Evolutionary conservation across 371 early-diverging fungal species (phyloP).

Genomic region (Mortierella sp.): DNA sequence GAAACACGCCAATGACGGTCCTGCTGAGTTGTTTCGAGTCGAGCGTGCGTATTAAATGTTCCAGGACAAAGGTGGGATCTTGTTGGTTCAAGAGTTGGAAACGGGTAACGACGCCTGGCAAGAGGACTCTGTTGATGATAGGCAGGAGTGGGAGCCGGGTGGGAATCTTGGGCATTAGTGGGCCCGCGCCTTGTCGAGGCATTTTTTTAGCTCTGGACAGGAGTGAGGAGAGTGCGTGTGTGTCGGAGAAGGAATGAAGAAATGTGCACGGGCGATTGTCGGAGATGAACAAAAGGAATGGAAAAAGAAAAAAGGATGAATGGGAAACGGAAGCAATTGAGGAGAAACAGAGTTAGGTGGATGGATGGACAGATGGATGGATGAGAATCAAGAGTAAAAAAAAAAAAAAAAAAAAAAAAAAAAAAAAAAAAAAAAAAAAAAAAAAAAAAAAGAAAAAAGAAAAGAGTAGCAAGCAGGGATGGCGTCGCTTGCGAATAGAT

Average conservation of each 20-base stretch:
- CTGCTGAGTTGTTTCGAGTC: constrained; percentile 39
- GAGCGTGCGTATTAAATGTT: constrained; percentile 43
- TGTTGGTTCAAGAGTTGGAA: constrained; percentile 30
- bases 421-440: no score
- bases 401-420: no score
- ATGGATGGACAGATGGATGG: no score
- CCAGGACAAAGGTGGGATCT: constrained; percentile 38
- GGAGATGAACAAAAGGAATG: background rate
- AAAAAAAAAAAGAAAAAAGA: no score
- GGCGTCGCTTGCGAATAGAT: no score
- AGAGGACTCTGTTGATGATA: constrained; percentile 36
- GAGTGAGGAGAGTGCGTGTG: constrained; percentile 1
- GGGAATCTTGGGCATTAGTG: constrained; percentile 13
- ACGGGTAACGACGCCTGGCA: constrained; percentile 47
- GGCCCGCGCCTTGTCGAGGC: no score
- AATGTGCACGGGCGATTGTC: constrained; percentile 6
- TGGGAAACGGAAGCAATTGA: no score
- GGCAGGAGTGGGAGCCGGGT: constrained; percentile 34
- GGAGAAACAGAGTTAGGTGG: no score
- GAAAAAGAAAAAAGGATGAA: constrained; percentile 1
- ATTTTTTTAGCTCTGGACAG: background rate
- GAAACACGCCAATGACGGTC: constrained; percentile 42
- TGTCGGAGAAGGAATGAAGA: background rate
- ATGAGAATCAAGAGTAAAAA: no score
- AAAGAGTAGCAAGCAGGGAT: no score